Evolutionary conservation across 2,329 filamentous ascomycete species (phyloP), one percentile per base, ranked within the genome.

Genomic region (Colletotrichum trifolii): DNA sequence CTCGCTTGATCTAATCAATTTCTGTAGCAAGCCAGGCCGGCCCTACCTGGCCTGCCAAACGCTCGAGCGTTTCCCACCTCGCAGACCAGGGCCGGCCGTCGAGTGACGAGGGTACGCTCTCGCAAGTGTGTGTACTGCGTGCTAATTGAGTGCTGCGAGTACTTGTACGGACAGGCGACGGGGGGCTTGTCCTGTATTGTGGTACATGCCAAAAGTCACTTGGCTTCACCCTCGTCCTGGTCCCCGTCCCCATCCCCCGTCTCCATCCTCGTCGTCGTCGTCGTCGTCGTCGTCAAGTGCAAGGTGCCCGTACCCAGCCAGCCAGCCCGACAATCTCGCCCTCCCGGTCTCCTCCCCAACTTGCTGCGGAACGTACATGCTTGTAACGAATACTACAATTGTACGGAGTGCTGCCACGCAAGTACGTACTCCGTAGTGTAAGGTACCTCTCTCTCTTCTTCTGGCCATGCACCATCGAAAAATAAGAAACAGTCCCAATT

Each of bases 1-100:
- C 67, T 69, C 67, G 67, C 68, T 66, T 68, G 68, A 70, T 70
- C 69, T 71, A 64, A 66, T 70, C 69, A 69, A 69, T 70, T 71
- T 68, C 67, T 68, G 68, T 68, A 69, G 65, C 64, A 67, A 66
- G 55, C 55, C 67, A 67, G 60, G 64, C 64, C 67, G 46, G 57
- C 63, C 62, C 61, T 61, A 56, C 63, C 60, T 60, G 54, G 57
- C 50, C 66, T 67, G 66, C 66, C 66, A 67, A 25, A 54, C 57
- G 67, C 67, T 69, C 67, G 67, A 68, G 67, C 67, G 66, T 63
- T 59, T 66, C 47, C 50, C 55, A 56, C 53, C 42, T 25, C 58
- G 49, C 50, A 57, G 61, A 40, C 56, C 60, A 55, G 52, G 62
- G 25, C 50, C 46, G 54, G 25, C 35, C 46, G 57, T 43, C 58